A percentile compares a stretch with the other conserved stretches of the same genome.
These are phyloP conservation scores for Xylariales sp. DNA, from an alignment of 2,329 filamentous ascomycete species.

Conservation along the genomic window DNA sequence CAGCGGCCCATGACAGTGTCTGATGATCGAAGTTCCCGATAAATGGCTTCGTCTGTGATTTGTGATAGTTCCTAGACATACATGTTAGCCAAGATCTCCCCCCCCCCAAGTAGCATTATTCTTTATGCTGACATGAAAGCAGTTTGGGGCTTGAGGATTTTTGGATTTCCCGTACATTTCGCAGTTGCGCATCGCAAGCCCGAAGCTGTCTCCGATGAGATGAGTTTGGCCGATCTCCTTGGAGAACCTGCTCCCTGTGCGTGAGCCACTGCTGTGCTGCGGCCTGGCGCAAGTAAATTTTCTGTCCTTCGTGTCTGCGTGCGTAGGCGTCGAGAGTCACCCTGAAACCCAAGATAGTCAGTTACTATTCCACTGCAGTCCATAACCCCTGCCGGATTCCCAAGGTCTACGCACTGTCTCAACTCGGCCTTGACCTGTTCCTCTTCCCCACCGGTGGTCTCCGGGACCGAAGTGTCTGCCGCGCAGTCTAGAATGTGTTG, in stretches of 20 bases:
- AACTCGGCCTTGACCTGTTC: slow-evolving; percentile 60
- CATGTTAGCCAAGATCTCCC: neutral
- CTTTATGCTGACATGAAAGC: neutral
- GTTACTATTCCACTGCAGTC: too few species aligned
- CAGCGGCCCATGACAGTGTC: slow-evolving; percentile 55
- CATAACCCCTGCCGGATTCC: too few species aligned
- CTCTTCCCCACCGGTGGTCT: slow-evolving; percentile 45
- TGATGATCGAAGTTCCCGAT: slow-evolving; percentile 47
- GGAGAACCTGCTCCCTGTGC: slow-evolving; percentile 48
- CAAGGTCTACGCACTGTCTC: slow-evolving; percentile 58
- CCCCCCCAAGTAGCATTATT: neutral
- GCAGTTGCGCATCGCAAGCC: slow-evolving; percentile 52
- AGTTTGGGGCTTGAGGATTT: neutral
- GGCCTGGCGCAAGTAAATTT: slow-evolving; percentile 58
- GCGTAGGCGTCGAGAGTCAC: slow-evolving; percentile 56
- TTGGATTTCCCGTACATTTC: slow-evolving; percentile 46
- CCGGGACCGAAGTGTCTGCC: slow-evolving; percentile 56
- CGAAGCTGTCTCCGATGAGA: slow-evolving; percentile 44
- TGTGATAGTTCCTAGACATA: slow-evolving; percentile 46
- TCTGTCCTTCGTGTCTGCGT: slow-evolving; percentile 58
- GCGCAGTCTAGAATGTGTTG: slow-evolving; percentile 62
- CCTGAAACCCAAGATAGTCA: too few species aligned
- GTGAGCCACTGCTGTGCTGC: slow-evolving; percentile 58
- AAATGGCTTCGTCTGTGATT: slow-evolving; percentile 56
- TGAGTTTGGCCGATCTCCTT: slow-evolving; percentile 43